Percentiles rank a stretch among this genome's conserved stretches.
phyloP scores from a whole-genome alignment of 192 early-diverging fungal genomes.

The Backusella tuberculispora region DNA sequence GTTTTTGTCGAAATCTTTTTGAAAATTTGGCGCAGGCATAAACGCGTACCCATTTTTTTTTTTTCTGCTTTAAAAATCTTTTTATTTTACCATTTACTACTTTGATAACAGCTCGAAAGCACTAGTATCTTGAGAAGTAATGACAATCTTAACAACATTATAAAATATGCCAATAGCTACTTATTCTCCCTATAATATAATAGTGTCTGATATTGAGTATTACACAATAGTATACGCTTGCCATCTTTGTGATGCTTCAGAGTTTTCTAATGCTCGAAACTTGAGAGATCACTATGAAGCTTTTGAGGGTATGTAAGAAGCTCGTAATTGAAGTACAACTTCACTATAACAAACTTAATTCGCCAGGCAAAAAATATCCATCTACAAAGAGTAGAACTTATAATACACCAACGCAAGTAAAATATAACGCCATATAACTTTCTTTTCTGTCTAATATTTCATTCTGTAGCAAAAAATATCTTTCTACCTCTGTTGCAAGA shows the following conservation, averaged over 20 bases:
- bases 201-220: slow-evolving; percentile 12
- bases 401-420: slow-evolving; percentile 11
- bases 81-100: not conserved
- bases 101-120: not conserved
- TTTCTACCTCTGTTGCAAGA: too few relatives aligned
- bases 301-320: slow-evolving; percentile 12
- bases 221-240: slow-evolving; percentile 2
- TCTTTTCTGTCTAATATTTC: slow-evolving; percentile 15
- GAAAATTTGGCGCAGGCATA: not conserved
- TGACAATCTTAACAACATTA: slow-evolving; percentile 12
- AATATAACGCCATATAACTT: slow-evolving; percentile 15
- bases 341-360: slow-evolving; percentile 23
- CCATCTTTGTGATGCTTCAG: slow-evolving; percentile 19
- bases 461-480: slow-evolving; percentile 3
- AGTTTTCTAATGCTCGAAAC: slow-evolving; percentile 22
- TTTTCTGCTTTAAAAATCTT: too few relatives aligned
- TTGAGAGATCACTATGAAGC: slow-evolving; percentile 18
- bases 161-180: slow-evolving; percentile 16
- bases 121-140: slow-evolving; percentile 4
- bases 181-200: slow-evolving; percentile 17
- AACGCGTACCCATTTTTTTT: too few relatives aligned
- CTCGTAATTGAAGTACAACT: slow-evolving; percentile 25
- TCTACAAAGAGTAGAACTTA: slow-evolving; percentile 20
- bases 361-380: slow-evolving; percentile 14
- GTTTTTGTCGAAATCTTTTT: slow-evolving; percentile 10